Conservation (phyloP, 2,329 filamentous ascomycete species). For the Aspergillaceae sp. region DNA sequence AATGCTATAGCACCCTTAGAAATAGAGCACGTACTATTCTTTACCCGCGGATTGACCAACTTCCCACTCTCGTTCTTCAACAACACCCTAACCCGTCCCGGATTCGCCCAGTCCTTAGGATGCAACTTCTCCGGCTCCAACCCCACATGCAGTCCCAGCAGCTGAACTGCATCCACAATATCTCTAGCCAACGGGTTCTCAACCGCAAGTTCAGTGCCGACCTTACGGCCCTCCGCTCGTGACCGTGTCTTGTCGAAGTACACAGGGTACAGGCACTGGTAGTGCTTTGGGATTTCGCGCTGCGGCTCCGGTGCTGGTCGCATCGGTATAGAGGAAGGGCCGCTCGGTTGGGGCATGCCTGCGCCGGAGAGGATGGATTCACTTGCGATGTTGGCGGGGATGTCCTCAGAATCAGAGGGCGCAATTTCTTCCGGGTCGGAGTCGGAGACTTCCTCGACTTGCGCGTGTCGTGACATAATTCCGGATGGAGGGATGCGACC, state of each 20-base stretch:
- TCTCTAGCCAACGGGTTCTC: constrained; percentile 78
- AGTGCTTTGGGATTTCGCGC: constrained; percentile 58
- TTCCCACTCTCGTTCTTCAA: constrained; percentile 51
- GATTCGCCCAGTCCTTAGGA: constrained; percentile 96
- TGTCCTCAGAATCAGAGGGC: constrained; percentile 52
- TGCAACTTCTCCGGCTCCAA: constrained; percentile 89
- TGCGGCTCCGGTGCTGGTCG: constrained; percentile 36
- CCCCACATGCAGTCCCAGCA: constrained; percentile 53
- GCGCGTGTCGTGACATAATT: constrained; percentile 67
- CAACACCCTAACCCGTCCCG: constrained; percentile 74
- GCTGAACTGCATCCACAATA: constrained; percentile 75
- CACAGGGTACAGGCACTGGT: constrained; percentile 84
- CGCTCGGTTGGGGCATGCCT: constrained; percentile 20
- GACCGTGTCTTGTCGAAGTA: constrained; percentile 71
- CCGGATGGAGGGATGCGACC: background rate
- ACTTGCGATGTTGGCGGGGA: constrained; percentile 31
- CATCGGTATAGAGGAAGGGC: constrained; percentile 17
- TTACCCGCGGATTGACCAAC: constrained; percentile 44
- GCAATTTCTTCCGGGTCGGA: constrained; percentile 85
- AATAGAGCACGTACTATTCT: constrained; percentile 50
- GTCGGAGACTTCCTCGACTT: constrained; percentile 88
- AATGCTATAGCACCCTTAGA: constrained; percentile 1
- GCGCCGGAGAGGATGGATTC: constrained; percentile 32
- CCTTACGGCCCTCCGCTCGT: constrained; percentile 72
- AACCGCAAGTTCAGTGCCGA: constrained; percentile 63